These are phyloP conservation scores for Botrytis hyacinthi DNA, from an alignment of 2,329 filamentous ascomycete genomes.

Conservation along the genomic window DNA sequence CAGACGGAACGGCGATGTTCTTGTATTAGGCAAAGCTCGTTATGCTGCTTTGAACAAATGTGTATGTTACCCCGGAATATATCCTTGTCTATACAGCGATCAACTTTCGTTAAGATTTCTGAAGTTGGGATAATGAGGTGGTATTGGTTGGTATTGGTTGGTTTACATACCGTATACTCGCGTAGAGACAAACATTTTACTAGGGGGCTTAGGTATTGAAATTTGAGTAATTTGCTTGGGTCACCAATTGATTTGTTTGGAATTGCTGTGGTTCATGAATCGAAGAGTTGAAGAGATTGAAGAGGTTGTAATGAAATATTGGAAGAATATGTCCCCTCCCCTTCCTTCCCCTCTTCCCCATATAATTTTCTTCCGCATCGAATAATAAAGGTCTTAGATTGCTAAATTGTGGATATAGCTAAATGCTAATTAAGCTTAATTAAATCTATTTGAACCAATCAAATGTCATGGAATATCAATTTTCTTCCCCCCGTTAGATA, in stretches of 20 bases:
- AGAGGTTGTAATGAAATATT: not conserved
- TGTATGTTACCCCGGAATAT: constrained; percentile 1
- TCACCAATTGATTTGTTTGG: not conserved
- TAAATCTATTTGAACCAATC: not conserved
- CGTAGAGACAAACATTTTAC: not conserved
- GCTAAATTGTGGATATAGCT: not conserved
- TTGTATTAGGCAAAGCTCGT: not conserved
- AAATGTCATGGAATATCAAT: not conserved
- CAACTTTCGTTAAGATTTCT: constrained; percentile 1
- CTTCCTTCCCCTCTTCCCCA: not conserved
- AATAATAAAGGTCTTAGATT: not conserved
- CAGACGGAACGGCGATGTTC: not conserved
- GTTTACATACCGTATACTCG: not conserved
- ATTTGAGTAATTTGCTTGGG: not conserved
- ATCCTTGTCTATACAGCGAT: not conserved
- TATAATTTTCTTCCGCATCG: not conserved
- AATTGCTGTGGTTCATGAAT: not conserved
- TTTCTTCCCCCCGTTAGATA: not conserved
- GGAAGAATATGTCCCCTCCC: not conserved
- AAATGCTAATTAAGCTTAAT: not conserved
- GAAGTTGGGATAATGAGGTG: not conserved
- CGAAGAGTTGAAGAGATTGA: not conserved
- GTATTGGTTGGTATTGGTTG: not conserved
- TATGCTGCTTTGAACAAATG: not conserved
- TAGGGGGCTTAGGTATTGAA: not conserved